Conservation (phyloP, 768 basidiomycete species). For the Boletus edulis region DNA sequence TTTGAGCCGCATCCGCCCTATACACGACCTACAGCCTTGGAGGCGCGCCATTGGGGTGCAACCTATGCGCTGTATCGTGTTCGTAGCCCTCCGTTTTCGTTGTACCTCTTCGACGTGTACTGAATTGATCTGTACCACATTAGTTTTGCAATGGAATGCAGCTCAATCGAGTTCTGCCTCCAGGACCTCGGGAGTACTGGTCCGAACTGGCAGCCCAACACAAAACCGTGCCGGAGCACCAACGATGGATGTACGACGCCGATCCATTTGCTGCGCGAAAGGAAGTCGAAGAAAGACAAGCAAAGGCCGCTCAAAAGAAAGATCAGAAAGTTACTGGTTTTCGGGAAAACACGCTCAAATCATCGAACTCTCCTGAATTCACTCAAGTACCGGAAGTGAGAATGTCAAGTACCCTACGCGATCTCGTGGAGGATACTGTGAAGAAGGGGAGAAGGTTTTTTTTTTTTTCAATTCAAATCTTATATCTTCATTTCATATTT, state of each 20-base stretch:
- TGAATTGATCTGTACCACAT: slow-evolving; percentile 21
- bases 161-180: slow-evolving; percentile 74
- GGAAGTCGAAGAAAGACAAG: slow-evolving; percentile 65
- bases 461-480: background rate
- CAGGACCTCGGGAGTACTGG: slow-evolving; percentile 89
- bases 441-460: slow-evolving; percentile 53
- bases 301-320: slow-evolving; percentile 49
- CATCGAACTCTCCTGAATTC: slow-evolving; percentile 36
- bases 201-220: slow-evolving; percentile 69
- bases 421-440: slow-evolving; percentile 77
- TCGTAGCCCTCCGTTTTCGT: slow-evolving; percentile 35
- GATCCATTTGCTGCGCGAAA: slow-evolving; percentile 82
- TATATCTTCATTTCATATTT: background rate
- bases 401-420: slow-evolving; percentile 76
- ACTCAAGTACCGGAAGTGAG: slow-evolving; percentile 67
- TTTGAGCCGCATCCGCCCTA: slow-evolving; percentile 75
- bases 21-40: slow-evolving; percentile 60
- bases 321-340: slow-evolving; percentile 25
- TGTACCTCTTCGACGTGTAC: background rate
- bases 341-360: slow-evolving; percentile 16
- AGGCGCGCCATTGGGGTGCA: slow-evolving; percentile 91
- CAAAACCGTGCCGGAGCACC: slow-evolving; percentile 61
- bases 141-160: slow-evolving; percentile 77
- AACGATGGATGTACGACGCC: slow-evolving; percentile 82
- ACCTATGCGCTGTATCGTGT: slow-evolving; percentile 87